Evolutionary conservation across 208 protist species (phyloP).

Genomic region (Wallacemonas sp.): DNA sequence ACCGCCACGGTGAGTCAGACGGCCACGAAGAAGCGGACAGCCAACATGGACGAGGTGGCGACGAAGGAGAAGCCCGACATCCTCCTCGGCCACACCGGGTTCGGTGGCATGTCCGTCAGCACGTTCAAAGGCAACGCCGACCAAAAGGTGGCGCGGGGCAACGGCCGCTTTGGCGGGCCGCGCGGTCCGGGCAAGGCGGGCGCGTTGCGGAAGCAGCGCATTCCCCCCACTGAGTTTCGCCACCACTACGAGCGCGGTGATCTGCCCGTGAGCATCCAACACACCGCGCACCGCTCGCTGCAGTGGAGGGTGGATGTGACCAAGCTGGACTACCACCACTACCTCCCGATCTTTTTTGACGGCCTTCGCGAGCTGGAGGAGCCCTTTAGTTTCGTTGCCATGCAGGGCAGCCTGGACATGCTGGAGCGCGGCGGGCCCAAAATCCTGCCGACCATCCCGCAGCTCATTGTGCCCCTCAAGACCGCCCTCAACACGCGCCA

Average conservation of each 20-base stretch:
- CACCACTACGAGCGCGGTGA: constrained; percentile 98
- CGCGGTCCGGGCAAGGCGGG: constrained; percentile 71
- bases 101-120: constrained; percentile 81
- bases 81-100: constrained; percentile 78
- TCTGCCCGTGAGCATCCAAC: constrained; percentile 96
- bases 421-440: constrained; percentile 94
- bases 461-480: constrained; percentile 99
- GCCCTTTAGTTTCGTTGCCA: constrained; percentile 95
- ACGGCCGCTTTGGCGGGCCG: constrained; percentile 80
- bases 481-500: constrained; percentile 97
- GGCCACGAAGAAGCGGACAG: constrained; percentile 26
- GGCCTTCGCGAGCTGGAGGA: constrained; percentile 97
- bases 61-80: constrained; percentile 28
- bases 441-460: constrained; percentile 98
- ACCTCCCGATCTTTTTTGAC: constrained; percentile 99
- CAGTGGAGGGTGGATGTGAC: constrained; percentile 97
- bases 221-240: constrained; percentile 95
- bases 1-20: constrained; percentile 40
- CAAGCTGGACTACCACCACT: constrained; percentile 99
- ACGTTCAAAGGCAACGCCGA: constrained; percentile 67
- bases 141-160: constrained; percentile 37
- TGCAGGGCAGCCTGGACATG: constrained; percentile 94
- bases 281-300: constrained; percentile 92
- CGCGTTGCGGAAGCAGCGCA: constrained; percentile 67
- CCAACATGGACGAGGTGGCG: constrained; percentile 2